Conservation (phyloP, 2,329 filamentous ascomycete genomes). For the Rosellinia necatrix region DNA sequence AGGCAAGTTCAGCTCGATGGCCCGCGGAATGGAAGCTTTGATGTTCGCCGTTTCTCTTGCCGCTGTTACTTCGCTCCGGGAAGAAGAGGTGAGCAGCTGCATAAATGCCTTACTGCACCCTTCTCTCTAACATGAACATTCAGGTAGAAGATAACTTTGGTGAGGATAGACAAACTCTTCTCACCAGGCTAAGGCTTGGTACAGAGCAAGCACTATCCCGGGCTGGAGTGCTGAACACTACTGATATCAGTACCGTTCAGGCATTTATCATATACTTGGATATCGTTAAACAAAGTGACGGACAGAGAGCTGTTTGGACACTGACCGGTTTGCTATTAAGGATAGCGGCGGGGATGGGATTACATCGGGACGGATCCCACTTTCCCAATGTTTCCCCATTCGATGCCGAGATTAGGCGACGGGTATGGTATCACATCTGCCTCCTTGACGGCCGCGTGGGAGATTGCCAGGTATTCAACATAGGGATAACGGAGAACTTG, state of each 20-base stretch:
- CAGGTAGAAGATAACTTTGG: slow-evolving; percentile 19
- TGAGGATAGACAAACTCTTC: slow-evolving; percentile 5
- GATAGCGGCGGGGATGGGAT: slow-evolving; percentile 12
- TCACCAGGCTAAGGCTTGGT: slow-evolving; percentile 5
- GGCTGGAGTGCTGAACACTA: slow-evolving; percentile 15
- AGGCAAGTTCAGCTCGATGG: slow-evolving; percentile 16
- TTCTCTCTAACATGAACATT: not conserved
- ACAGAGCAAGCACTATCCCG: slow-evolving; percentile 12
- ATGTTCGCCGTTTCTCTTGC: slow-evolving; percentile 19
- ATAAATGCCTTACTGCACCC: not conserved
- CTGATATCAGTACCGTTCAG: slow-evolving; percentile 14
- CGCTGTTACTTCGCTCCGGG: slow-evolving; percentile 11
- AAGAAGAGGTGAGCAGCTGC: slow-evolving; percentile 1
- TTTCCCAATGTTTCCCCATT: slow-evolving; percentile 14
- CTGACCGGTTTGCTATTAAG: slow-evolving; percentile 3
- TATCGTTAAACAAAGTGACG: slow-evolving; percentile 3
- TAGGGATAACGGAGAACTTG: slow-evolving; percentile 6
- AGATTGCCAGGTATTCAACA: slow-evolving; percentile 10
- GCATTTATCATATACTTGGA: slow-evolving; percentile 16
- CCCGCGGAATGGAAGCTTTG: slow-evolving; percentile 14
- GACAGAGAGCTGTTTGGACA: slow-evolving; percentile 16
- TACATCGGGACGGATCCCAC: slow-evolving; percentile 12
- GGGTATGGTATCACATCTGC: slow-evolving; percentile 17
- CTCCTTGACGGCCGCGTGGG: slow-evolving; percentile 10
- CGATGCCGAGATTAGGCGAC: slow-evolving; percentile 13